phyloP scores from a whole-genome alignment of 2,329 filamentous ascomycete species.

The Microsporum audouinii region DNA sequence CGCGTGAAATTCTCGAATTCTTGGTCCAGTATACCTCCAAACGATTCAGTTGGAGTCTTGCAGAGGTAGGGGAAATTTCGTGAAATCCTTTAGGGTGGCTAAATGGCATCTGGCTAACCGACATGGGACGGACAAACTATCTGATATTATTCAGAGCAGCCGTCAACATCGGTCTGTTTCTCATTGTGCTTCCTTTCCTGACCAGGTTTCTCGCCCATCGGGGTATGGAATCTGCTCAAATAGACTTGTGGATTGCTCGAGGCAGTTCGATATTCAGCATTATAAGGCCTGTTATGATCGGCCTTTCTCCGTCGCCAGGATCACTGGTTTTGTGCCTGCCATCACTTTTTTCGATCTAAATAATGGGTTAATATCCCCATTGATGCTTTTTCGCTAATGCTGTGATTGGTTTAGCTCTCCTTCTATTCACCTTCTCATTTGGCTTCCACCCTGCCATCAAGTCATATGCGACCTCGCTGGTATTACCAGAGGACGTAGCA shows the following conservation, averaged over 20 bases:
- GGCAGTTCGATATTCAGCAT: constrained; percentile 3
- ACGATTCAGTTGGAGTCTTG: constrained; percentile 4
- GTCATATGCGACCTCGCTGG: constrained; percentile 2
- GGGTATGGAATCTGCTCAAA: background rate
- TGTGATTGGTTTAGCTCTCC: background rate
- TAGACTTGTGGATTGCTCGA: constrained; percentile 7
- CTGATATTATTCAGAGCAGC: constrained; percentile 2
- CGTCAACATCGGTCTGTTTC: background rate
- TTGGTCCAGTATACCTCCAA: constrained; percentile 6
- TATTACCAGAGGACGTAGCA: background rate
- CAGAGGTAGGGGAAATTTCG: background rate
- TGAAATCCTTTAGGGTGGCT: background rate
- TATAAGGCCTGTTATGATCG: constrained; percentile 3
- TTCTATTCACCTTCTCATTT: background rate
- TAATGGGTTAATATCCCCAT: background rate
- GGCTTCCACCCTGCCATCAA: constrained; percentile 1
- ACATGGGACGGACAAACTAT: background rate
- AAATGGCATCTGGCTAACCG: background rate
- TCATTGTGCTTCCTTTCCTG: background rate
- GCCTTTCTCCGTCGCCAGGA: constrained; percentile 1
- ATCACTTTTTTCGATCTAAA: background rate
- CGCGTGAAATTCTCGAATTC: constrained; percentile 1
- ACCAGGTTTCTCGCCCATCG: background rate
- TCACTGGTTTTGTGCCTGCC: background rate
- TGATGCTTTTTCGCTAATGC: too few relatives aligned